These are phyloP conservation scores for Rosa hybrid DNA, from an alignment of 331 rosid genomes.

Conservation along the genomic window DNA sequence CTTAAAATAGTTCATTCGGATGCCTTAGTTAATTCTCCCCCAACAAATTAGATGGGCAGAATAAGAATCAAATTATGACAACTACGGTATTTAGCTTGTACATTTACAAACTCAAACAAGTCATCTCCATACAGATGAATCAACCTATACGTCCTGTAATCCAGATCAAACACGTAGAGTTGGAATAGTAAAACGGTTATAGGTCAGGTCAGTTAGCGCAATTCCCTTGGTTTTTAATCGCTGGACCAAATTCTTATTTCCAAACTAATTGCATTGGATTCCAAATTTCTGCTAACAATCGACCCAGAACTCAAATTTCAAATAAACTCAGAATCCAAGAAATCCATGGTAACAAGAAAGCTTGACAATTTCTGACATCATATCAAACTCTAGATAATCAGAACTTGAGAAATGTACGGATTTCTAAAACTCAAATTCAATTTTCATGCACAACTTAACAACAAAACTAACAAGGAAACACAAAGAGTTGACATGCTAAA, in stretches of 20 bases:
- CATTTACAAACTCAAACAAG: not conserved
- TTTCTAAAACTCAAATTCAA: not conserved
- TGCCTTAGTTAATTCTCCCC: not conserved
- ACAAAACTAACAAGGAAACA: not conserved
- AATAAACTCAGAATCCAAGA: not conserved
- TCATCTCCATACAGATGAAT: conserved; percentile 3
- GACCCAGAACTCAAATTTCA: not conserved
- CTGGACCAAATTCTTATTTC: not conserved
- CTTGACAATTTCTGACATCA: not conserved
- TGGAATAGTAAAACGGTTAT: not conserved
- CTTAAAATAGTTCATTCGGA: not conserved
- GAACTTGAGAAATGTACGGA: not conserved
- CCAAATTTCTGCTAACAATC: not conserved
- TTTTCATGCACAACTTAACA: not conserved
- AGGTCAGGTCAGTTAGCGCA: not conserved
- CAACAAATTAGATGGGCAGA: not conserved
- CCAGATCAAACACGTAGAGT: not conserved
- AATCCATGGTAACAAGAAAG: not conserved
- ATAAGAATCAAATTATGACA: not conserved
- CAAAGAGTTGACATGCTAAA: not conserved
- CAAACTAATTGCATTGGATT: not conserved
- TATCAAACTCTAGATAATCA: not conserved
- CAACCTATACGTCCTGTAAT: not conserved
- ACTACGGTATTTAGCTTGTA: not conserved
- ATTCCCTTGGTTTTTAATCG: not conserved